Evolutionary conservation across 306 rosid genomes (phyloP).

Genomic region (Cyclanthera cordifolia): DNA sequence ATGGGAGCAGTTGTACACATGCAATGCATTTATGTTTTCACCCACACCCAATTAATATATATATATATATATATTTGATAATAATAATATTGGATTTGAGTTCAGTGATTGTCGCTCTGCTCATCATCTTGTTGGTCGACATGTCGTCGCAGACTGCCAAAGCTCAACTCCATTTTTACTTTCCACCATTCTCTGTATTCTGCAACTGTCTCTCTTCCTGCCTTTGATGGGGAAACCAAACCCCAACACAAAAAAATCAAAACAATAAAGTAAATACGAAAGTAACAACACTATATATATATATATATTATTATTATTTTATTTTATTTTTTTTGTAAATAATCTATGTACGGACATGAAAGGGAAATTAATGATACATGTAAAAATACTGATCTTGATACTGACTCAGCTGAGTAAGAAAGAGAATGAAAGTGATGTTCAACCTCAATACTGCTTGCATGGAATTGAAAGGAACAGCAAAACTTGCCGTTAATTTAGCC

Average conservation of each 20-base stretch:
- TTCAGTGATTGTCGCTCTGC: conserved; percentile 12
- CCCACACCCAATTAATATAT: background rate
- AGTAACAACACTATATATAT: background rate
- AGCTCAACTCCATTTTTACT: background rate
- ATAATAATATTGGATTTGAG: background rate
- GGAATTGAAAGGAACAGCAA: background rate
- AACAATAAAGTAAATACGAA: background rate
- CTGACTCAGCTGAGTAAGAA: background rate
- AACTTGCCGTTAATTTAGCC: background rate
- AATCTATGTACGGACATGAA: background rate
- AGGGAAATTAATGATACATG: background rate
- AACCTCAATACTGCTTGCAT: too few species aligned
- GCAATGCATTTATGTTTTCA: conserved; percentile 11
- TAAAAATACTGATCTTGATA: background rate
- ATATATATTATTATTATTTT: too few species aligned
- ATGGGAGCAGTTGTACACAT: conserved; percentile 12
- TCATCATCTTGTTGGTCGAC: background rate
- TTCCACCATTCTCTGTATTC: background rate
- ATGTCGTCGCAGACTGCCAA: conserved; percentile 11
- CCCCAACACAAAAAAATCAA: background rate
- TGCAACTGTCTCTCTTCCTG: background rate
- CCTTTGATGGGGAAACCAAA: background rate
- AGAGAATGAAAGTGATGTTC: background rate
- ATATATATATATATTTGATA: background rate
- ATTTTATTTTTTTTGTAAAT: too few species aligned